phyloP scores from a whole-genome alignment of 768 basidiomycete genomes.

The Termitomyces sp. region DNA sequence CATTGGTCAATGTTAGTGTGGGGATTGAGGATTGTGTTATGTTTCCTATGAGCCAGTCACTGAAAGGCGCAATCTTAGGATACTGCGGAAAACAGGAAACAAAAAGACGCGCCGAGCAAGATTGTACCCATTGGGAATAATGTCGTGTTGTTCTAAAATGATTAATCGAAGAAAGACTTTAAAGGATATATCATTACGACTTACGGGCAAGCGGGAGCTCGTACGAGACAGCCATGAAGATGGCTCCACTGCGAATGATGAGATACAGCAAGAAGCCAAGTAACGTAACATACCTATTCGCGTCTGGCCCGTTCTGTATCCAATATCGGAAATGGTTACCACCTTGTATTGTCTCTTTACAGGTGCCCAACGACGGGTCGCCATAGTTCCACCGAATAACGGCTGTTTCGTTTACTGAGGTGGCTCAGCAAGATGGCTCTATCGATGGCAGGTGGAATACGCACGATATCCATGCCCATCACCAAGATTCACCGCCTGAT shows the following conservation, averaged over 20 bases:
- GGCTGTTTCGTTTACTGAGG: constrained; percentile 73
- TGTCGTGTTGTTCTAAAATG: constrained; percentile 59
- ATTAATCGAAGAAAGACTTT: not conserved
- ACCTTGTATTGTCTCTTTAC: constrained; percentile 81
- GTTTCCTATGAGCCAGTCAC: constrained; percentile 87
- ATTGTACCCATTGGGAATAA: constrained; percentile 79
- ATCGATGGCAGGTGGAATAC: constrained; percentile 26
- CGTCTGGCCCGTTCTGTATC: constrained; percentile 68
- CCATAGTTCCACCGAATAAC: constrained; percentile 87
- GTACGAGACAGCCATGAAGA: constrained; percentile 75
- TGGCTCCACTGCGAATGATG: constrained; percentile 49
- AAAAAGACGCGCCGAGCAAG: constrained; percentile 56
- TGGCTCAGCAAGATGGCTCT: not conserved
- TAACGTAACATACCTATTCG: constrained; percentile 48
- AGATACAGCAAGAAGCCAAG: not conserved
- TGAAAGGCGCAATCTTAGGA: constrained; percentile 20
- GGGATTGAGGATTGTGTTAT: constrained; percentile 57
- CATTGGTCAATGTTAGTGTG: constrained; percentile 52
- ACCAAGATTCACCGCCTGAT: constrained; percentile 77
- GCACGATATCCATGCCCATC: constrained; percentile 75
- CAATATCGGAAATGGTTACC: constrained; percentile 91
- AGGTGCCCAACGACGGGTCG: constrained; percentile 78
- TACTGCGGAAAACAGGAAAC: not conserved
- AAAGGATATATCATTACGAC: constrained; percentile 13
- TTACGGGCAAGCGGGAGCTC: constrained; percentile 63